Evolutionary conservation across 345 rosid genomes (phyloP).

Genomic region (Lumnitzera racemosa): DNA sequence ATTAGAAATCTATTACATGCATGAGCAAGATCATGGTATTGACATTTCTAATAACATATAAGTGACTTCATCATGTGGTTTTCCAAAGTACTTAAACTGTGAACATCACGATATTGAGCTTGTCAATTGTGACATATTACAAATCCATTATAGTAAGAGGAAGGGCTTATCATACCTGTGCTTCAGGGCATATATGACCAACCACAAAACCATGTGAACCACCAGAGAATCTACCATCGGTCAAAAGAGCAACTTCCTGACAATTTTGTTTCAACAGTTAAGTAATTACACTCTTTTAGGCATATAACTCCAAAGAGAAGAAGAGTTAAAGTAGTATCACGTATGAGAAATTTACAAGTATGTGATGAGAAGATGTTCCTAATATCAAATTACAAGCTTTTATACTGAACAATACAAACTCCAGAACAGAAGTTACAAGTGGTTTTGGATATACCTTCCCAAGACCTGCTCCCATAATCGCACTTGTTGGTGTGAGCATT

Average conservation of each 20-base stretch:
- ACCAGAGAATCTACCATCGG: slow-evolving; percentile 98
- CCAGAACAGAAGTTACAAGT: background rate
- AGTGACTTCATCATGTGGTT: too few relatives aligned
- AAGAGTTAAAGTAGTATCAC: background rate
- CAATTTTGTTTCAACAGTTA: slow-evolving; percentile 12
- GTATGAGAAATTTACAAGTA: background rate
- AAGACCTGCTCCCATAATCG: slow-evolving; percentile 98
- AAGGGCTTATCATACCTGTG: slow-evolving; percentile 48
- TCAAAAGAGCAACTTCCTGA: slow-evolving; percentile 91
- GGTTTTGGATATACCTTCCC: slow-evolving; percentile 60
- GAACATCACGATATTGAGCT: too few relatives aligned
- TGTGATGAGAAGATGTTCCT: too few relatives aligned
- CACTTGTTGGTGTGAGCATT: slow-evolving; percentile 99
- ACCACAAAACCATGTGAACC: slow-evolving; percentile 99
- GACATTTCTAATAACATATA: too few relatives aligned
- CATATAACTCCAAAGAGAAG: background rate
- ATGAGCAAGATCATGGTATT: too few relatives aligned
- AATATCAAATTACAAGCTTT: too few relatives aligned
- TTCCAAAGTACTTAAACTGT: too few relatives aligned
- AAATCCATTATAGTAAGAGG: background rate
- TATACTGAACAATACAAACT: background rate
- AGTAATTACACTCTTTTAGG: background rate
- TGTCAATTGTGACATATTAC: too few relatives aligned
- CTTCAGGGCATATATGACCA: slow-evolving; percentile 97
- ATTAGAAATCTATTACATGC: too few relatives aligned